These are phyloP conservation scores for Moesziomyces antarcticus DNA, from an alignment of 1,284 basidiomycete species.

Conservation along the genomic window DNA sequence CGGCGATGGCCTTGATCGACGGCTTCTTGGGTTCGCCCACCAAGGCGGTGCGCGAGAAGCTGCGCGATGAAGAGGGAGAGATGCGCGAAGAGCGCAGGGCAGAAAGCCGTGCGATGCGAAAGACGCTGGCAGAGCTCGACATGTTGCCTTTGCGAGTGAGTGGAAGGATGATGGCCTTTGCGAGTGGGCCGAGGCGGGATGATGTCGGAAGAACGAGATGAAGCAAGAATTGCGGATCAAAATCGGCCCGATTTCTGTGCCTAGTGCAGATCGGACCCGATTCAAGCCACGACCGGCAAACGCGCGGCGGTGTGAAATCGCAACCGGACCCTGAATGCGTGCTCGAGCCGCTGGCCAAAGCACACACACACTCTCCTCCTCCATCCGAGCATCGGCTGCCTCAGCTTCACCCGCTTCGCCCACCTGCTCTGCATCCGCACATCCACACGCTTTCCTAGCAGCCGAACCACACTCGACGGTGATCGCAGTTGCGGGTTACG, in stretches of 20 bases:
- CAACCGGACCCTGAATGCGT: conserved; percentile 1
- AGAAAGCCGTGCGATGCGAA: conserved; percentile 14
- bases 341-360: not conserved
- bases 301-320: not conserved
- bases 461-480: too few relatives aligned
- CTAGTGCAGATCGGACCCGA: too few relatives aligned
- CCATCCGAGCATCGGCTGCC: too few relatives aligned
- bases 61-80: not conserved
- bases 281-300: not conserved
- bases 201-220: not conserved
- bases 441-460: too few relatives aligned
- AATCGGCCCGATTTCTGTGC: too few relatives aligned
- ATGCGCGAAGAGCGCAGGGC: not conserved
- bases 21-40: conserved; percentile 52
- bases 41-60: conserved; percentile 11
- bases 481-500: too few relatives aligned
- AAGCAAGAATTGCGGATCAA: too few relatives aligned
- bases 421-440: too few relatives aligned
- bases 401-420: too few relatives aligned
- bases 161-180: too few relatives aligned
- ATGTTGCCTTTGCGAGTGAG: conserved; percentile 2
- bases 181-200: too few relatives aligned
- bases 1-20: conserved; percentile 80
- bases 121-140: conserved; percentile 1
- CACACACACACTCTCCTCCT: not conserved